Base-by-base conservation (phyloP, 768 basidiomycete species). In the Termitomyces bulborhizus region DNA sequence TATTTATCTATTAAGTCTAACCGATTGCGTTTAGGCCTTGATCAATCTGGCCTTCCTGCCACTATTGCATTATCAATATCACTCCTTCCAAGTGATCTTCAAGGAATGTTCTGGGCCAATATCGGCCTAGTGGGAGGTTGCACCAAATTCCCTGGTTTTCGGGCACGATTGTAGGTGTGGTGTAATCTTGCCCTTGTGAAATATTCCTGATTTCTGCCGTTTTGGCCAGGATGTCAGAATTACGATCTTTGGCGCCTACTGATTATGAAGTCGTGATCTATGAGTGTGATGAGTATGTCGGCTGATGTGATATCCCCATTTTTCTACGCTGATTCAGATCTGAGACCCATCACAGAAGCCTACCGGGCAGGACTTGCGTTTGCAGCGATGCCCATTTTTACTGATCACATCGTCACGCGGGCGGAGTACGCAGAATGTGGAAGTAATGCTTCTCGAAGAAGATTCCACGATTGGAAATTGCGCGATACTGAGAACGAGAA, bases 51-150 rank as follows among this genome's bases (percentile, higher is more conserved):
- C 1, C 71, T 98, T 29, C 76, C 91, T 36, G 80, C 78, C 53
- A 83, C 86, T 11, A 82, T 98, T 57, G 87, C 89, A 40, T 67
- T 79, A 53, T 87, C 87, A 55, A 93, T 98, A 64, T 75, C 80
- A 0, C 70, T 80, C 31, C 81, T 98, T 56, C 91, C 92, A 0
- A 73, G 78, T 49, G 92, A 95, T 62, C 62, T 95, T 26, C 90
- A 86, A 61, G 94, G 92, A 34, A 84, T 98, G 87, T 97, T 93
- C 70, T 98, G 93, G 93, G 84, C 84, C 34, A 92, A 98, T 68
- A 93, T 98, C 57, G 90, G 89, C 12, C 71, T 96, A 59, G 82
- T 93, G 63, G 95, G 95, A 47, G 95, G 95, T 13, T 88, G 81
- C 68, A 82, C 83, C 15, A 81, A 81, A 62, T 83, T 94, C 60